Percentiles rank a stretch among this genome's conserved stretches.
Conservation (phyloP, 2,329 filamentous ascomycete genomes). For the Biscogniauxia mediterranea region DNA sequence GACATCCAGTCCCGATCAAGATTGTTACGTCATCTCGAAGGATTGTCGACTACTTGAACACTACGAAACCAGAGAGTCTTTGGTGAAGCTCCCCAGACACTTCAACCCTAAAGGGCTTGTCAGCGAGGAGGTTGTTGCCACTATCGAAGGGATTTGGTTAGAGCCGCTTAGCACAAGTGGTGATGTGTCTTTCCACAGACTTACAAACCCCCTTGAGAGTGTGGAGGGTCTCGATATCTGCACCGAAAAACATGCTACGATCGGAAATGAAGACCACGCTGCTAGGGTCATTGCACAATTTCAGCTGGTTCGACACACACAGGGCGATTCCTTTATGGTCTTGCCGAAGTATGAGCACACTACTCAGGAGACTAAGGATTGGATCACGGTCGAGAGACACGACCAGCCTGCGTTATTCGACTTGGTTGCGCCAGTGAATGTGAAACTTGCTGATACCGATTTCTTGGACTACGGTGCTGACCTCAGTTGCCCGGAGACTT, state of each 20-base stretch:
- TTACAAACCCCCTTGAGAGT: neutral
- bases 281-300: slow-evolving; percentile 7
- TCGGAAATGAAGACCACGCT: neutral
- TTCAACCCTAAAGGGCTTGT: slow-evolving; percentile 16
- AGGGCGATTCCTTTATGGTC: slow-evolving; percentile 6
- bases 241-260: neutral
- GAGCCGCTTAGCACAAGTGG: neutral
- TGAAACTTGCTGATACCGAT: slow-evolving; percentile 10
- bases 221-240: neutral
- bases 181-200: neutral
- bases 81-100: slow-evolving; percentile 17
- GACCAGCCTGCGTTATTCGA: slow-evolving; percentile 8
- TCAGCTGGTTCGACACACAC: slow-evolving; percentile 3
- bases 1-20: slow-evolving; percentile 19
- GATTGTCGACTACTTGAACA: slow-evolving; percentile 28
- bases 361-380: neutral
- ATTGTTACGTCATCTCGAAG: slow-evolving; percentile 31
- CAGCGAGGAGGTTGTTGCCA: neutral
- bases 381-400: slow-evolving; percentile 5
- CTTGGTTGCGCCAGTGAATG: slow-evolving; percentile 10
- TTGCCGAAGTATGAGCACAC: slow-evolving; percentile 9
- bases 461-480: neutral
- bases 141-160: slow-evolving; percentile 14
- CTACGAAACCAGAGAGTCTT: slow-evolving; percentile 34
- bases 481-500: slow-evolving; percentile 12